Evolutionary conservation across 2,329 filamentous ascomycete species (phyloP).

Genomic region (Aureobasidium sp.): DNA sequence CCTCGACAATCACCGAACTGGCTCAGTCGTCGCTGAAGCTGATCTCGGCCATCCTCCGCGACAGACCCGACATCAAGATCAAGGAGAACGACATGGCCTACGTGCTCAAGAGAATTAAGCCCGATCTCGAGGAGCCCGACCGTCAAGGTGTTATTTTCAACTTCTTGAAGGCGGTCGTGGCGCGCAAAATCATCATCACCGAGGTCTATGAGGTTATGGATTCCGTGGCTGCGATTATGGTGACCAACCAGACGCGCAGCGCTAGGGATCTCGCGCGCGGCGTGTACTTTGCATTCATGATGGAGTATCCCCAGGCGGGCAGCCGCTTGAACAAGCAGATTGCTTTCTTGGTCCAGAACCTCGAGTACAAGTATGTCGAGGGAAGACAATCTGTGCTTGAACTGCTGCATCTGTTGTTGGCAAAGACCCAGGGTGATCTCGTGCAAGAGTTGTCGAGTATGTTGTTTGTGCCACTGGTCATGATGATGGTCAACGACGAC

Average conservation of each 20-base stretch:
- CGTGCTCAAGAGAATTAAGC: constrained; percentile 69
- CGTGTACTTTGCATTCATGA: constrained; percentile 86
- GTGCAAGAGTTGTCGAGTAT: constrained; percentile 72
- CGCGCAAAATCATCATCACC: constrained; percentile 75
- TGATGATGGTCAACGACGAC: constrained; percentile 82
- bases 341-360: constrained; percentile 77
- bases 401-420: constrained; percentile 73
- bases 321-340: constrained; percentile 83
- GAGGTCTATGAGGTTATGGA: constrained; percentile 88
- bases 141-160: constrained; percentile 91
- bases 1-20: constrained; percentile 71
- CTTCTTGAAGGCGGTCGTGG: constrained; percentile 80
- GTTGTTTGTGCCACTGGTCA: constrained; percentile 78
- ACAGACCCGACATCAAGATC: constrained; percentile 64
- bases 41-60: constrained; percentile 73
- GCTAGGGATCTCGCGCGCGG: constrained; percentile 81
- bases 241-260: constrained; percentile 84
- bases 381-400: constrained; percentile 92
- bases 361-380: constrained; percentile 81
- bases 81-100: constrained; percentile 77
- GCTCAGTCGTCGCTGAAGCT: constrained; percentile 85
- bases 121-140: constrained; percentile 86
- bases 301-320: constrained; percentile 89
- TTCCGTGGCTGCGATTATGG: constrained; percentile 83
- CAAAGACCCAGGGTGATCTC: constrained; percentile 72